Conservation (phyloP, 1,284 basidiomycete species). For the Cutaneotrichosporon curvatum region DNA sequence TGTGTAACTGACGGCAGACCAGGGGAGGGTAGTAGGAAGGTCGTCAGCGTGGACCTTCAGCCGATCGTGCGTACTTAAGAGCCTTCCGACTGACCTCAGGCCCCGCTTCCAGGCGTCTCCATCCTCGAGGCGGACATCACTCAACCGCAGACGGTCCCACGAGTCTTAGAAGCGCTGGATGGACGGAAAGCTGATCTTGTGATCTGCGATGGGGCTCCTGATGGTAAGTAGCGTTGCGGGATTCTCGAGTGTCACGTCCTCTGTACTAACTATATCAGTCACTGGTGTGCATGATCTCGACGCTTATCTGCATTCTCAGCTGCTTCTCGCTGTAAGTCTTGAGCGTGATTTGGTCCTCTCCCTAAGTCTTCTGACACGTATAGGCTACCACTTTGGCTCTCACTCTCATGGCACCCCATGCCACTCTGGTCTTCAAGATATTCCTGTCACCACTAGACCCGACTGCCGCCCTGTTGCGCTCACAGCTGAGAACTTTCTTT, state of each 20-base stretch:
- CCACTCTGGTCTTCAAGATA: slow-evolving; percentile 55
- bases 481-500: slow-evolving; percentile 49
- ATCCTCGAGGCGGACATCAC: slow-evolving; percentile 55
- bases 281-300: slow-evolving; percentile 55
- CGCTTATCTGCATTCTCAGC: slow-evolving; percentile 54
- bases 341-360: neutral
- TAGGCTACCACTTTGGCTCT: slow-evolving; percentile 52
- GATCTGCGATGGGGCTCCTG: slow-evolving; percentile 56
- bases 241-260: no score
- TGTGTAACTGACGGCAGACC: slow-evolving; percentile 10
- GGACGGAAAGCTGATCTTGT: slow-evolving; percentile 52
- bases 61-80: slow-evolving; percentile 47
- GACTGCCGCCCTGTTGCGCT: slow-evolving; percentile 47
- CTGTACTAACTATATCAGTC: slow-evolving; percentile 45
- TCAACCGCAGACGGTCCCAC: slow-evolving; percentile 48
- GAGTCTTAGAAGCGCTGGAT: slow-evolving; percentile 49
- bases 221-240: slow-evolving; percentile 39
- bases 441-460: slow-evolving; percentile 50
- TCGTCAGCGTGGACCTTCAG: slow-evolving; percentile 54
- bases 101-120: slow-evolving; percentile 51
- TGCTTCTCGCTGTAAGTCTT: slow-evolving; percentile 49
- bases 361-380: neutral
- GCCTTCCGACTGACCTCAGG: slow-evolving; percentile 29
- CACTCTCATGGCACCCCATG: slow-evolving; percentile 49
- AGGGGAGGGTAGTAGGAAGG: slow-evolving; percentile 30